Evolutionary conservation across 345 rosid genomes (phyloP), one percentile per base, ranked within the genome.

Genomic region (Populus euphratica): DNA sequence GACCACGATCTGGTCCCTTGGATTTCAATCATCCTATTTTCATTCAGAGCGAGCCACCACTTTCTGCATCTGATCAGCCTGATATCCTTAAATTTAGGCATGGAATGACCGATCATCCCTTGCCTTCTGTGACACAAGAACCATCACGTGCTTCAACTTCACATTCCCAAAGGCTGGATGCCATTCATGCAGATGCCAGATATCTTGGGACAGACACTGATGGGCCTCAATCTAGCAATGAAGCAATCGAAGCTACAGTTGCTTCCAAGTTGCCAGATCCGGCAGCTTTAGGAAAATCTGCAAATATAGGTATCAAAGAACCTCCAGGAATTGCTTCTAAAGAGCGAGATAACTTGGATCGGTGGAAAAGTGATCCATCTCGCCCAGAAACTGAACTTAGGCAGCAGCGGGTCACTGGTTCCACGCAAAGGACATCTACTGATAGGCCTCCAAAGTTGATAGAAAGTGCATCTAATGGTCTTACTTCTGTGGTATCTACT

Each of bases 101-200:
- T 82, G 93, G 87, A 38, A 74, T 84, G 79, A 78, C 80, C 74
- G 93, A 91, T 78, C 83, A 82, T 77, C 72, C 83, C 71, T 76
- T 83, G 66, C 70, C 89, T 69, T 47, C 73, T 36, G 85, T 79
- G 68, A 63, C 76, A 3, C 90, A 78, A 77, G 97, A 96, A 81
- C 85, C 94, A 83, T 89, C 94, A 75, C 89, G 78, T 72, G 92
- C 92, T 78, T 92, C 97, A 64, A 87, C 90, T 80, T 91, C 95
- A 29, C 83, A 87, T 80, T 86, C 90, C 65, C 99, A 88, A 81
- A 91, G 89, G 84, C 81, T 86, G 52, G 97, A 96, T 85, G 76
- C 73, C 41, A 85, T 85, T 80, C 92, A 87, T 56, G 79, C 81
- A 29, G 97, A 92, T 84, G 62, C 80, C 2, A 85, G 86, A 65